Percentiles rank a stretch among this genome's conserved stretches.
phyloP scores from a whole-genome alignment of 139 green algal genomes.

The Chlamydomonas sphaeroides region DNA sequence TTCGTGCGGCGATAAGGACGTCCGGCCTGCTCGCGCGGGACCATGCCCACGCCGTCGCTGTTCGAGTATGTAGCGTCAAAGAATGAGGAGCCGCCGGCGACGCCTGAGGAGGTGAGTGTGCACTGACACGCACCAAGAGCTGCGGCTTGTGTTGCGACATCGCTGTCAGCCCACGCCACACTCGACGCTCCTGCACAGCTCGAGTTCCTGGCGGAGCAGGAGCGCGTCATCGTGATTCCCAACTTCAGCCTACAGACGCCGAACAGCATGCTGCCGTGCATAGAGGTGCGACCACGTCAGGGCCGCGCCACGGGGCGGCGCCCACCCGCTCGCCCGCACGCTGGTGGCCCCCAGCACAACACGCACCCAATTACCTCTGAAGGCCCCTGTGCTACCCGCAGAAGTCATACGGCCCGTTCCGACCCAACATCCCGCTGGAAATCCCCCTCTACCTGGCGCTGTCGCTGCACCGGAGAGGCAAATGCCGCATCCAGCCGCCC shows the following conservation, averaged over 20 bases:
- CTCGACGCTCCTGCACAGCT: no score
- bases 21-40: no score
- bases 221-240: conserved; percentile 82
- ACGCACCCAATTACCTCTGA: no score
- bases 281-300: conserved; percentile 66
- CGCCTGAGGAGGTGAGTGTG: conserved; percentile 38
- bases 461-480: conserved; percentile 78
- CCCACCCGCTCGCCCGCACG: no score
- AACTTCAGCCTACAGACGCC: conserved; percentile 80
- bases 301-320: no score
- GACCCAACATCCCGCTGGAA: conserved; percentile 72
- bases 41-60: conserved; percentile 26
- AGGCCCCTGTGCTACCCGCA: no score
- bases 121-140: no score
- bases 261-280: conserved; percentile 57
- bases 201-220: conserved; percentile 90
- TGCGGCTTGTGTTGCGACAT: not conserved
- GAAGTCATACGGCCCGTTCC: conserved; percentile 84
- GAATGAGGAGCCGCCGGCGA: conserved; percentile 8
- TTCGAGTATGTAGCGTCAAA: conserved; percentile 38
- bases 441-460: conserved; percentile 90
- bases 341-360: not conserved
- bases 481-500: conserved; percentile 80
- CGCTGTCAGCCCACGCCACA: no score
- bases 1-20: no score